Evolutionary conservation across 805 yeast genomes (phyloP).

Genomic region (Wickerhamomyces tratensis): DNA sequence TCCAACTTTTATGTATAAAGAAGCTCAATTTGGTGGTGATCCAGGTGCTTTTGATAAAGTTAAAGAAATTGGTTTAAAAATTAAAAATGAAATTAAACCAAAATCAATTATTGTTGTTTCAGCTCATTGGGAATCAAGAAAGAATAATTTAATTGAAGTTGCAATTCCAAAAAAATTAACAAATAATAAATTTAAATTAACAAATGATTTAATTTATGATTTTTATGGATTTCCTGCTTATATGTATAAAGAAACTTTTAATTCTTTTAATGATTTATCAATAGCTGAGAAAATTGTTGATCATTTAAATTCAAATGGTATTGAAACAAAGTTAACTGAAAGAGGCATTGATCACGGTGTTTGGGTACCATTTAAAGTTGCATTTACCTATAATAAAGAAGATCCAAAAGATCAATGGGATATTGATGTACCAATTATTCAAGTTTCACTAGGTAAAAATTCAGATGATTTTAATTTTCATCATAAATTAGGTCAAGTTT

Average conservation of each 20-base stretch:
- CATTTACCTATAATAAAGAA: slow-evolving; percentile 35
- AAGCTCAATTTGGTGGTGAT: slow-evolving; percentile 39
- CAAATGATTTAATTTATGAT: slow-evolving; percentile 57
- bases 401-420: slow-evolving; percentile 16
- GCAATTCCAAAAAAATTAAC: slow-evolving; percentile 27
- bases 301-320: slow-evolving; percentile 31
- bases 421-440: slow-evolving; percentile 29
- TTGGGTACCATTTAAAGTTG: slow-evolving; percentile 74
- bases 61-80: slow-evolving; percentile 38
- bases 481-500: slow-evolving; percentile 44
- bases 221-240: slow-evolving; percentile 62
- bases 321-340: slow-evolving; percentile 32
- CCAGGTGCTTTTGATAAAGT: slow-evolving; percentile 50
- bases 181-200: background rate
- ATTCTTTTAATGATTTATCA: slow-evolving; percentile 31
- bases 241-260: slow-evolving; percentile 57
- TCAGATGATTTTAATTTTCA: slow-evolving; percentile 32
- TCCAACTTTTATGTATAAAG: slow-evolving; percentile 60
- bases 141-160: slow-evolving; percentile 34
- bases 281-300: slow-evolving; percentile 36
- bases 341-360: slow-evolving; percentile 79
- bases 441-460: slow-evolving; percentile 24
- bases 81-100: slow-evolving; percentile 44
- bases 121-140: slow-evolving; percentile 67
- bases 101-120: slow-evolving; percentile 57